phyloP scores from a whole-genome alignment of 2,329 filamentous ascomycete species.

The Pseudogymnoascus sp. region DNA sequence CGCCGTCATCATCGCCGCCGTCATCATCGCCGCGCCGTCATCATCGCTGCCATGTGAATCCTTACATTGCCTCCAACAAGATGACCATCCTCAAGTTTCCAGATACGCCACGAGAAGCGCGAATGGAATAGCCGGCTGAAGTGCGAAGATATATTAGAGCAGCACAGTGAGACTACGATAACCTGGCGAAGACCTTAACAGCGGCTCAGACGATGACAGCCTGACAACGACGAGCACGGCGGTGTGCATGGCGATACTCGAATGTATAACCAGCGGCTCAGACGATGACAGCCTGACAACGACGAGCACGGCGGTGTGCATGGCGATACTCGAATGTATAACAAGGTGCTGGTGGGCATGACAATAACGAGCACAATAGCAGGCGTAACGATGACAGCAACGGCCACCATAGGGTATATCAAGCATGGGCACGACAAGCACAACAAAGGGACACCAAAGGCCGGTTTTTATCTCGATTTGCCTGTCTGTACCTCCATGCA shows the following conservation, averaged over 20 bases:
- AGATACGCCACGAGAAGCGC: neutral
- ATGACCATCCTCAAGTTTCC: neutral
- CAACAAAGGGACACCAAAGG: conserved; percentile 7
- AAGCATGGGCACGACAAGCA: conserved; percentile 14
- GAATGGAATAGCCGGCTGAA: neutral
- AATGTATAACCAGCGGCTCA: conserved; percentile 14
- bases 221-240: conserved; percentile 9
- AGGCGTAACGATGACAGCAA: conserved; percentile 9
- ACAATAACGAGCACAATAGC: conserved; percentile 15
- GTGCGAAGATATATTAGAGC: neutral
- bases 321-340: conserved; percentile 16
- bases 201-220: neutral
- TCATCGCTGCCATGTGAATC: neutral
- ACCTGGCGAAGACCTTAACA: neutral
- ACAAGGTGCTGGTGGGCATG: conserved; percentile 16
- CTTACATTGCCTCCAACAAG: neutral
- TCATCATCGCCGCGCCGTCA: too few species aligned
- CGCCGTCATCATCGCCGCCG: too few species aligned
- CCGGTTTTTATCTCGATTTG: conserved; percentile 16
- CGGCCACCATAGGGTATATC: conserved; percentile 10
- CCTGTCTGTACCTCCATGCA: conserved; percentile 9
- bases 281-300: neutral
- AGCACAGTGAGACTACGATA: neutral
- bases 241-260: conserved; percentile 14
- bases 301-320: conserved; percentile 13